These are phyloP conservation scores for Alnus glutinosa DNA, from an alignment of 306 rosid genomes.

Conservation along the genomic window DNA sequence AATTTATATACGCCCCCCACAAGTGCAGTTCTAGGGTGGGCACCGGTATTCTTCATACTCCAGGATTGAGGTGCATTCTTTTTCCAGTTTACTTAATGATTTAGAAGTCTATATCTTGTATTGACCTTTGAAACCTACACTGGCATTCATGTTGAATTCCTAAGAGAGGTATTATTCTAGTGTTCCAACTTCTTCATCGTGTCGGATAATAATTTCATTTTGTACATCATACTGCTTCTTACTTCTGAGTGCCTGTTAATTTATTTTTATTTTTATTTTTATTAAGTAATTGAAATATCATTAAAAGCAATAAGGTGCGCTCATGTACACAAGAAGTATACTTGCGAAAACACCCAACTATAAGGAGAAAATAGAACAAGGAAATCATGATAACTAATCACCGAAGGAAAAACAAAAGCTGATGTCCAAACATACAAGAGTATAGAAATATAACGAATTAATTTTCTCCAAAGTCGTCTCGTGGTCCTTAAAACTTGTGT, in stretches of 20 bases:
- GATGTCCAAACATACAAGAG: too few relatives aligned
- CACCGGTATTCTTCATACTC: conserved; percentile 4
- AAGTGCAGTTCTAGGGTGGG: conserved; percentile 3
- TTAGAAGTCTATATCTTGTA: neutral
- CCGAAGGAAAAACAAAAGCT: too few relatives aligned
- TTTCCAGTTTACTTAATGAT: neutral
- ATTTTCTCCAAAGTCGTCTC: too few relatives aligned
- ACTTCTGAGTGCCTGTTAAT: neutral
- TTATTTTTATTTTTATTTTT: too few relatives aligned
- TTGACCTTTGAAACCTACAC: neutral
- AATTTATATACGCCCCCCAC: conserved; percentile 10
- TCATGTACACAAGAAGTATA: too few relatives aligned
- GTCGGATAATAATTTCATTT: neutral
- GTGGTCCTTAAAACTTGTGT: too few relatives aligned
- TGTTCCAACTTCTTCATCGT: neutral
- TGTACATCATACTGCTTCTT: neutral
- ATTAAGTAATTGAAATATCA: too few relatives aligned
- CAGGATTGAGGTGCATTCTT: conserved; percentile 15
- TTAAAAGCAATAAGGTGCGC: too few relatives aligned
- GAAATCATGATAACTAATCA: too few relatives aligned
- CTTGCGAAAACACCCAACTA: too few relatives aligned
- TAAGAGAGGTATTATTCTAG: neutral
- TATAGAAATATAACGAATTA: too few relatives aligned
- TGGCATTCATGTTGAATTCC: conserved; percentile 4
- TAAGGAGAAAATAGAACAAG: too few relatives aligned